phyloP scores from a whole-genome alignment of 2,329 filamentous ascomycete genomes.

The Waltergamsia citrina region DNA sequence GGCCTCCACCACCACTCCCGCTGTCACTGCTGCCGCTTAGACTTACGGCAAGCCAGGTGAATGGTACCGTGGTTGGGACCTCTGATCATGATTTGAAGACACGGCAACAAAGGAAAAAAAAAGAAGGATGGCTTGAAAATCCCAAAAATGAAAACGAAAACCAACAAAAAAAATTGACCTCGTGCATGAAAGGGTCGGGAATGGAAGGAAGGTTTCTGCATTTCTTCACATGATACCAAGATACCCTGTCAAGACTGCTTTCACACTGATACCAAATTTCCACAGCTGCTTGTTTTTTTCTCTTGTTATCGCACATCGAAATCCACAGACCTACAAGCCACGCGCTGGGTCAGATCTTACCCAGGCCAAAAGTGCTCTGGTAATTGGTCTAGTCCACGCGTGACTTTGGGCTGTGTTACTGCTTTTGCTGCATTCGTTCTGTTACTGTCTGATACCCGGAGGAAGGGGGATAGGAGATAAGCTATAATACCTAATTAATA shows the following conservation, averaged over 20 bases:
- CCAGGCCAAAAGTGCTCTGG: too few relatives aligned
- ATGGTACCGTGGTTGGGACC: constrained; percentile 11
- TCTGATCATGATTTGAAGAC: constrained; percentile 12
- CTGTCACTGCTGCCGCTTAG: constrained; percentile 43
- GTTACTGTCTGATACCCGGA: constrained; percentile 27
- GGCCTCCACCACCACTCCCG: constrained; percentile 29
- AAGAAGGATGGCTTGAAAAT: neutral
- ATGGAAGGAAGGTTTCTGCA: constrained; percentile 41
- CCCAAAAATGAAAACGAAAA: constrained; percentile 5
- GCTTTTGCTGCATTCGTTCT: constrained; percentile 6
- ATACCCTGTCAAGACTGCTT: constrained; percentile 42
- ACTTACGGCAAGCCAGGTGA: constrained; percentile 11
- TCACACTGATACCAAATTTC: constrained; percentile 7
- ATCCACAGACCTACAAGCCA: too few relatives aligned
- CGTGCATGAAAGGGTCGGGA: constrained; percentile 30
- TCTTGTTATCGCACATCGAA: too few relatives aligned
- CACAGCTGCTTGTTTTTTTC: constrained; percentile 12
- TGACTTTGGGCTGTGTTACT: neutral
- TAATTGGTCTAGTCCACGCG: neutral
- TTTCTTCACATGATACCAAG: constrained; percentile 41
- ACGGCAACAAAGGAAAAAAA: constrained; percentile 10
- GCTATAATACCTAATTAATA: constrained; percentile 34
- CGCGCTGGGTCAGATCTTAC: too few relatives aligned
- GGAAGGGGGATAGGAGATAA: constrained; percentile 19
- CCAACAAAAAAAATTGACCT: constrained; percentile 14